Evolutionary conservation across 805 yeast genomes (phyloP), one percentile per base, ranked within the genome.

Genomic region (Pichia nakasei): DNA sequence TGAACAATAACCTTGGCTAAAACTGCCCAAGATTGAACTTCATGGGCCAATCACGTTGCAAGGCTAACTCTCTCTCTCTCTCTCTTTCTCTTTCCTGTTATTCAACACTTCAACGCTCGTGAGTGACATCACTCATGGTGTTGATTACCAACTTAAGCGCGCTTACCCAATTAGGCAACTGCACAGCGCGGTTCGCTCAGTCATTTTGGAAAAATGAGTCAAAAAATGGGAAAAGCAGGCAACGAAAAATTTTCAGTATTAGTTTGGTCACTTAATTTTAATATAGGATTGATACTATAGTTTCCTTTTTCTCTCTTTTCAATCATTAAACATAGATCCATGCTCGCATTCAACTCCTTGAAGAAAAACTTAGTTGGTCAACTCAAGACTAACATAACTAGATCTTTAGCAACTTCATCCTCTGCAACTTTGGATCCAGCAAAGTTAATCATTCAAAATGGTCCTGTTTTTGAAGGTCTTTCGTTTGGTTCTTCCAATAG

Each of bases 401-500:
- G 45, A 43, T 29, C 50, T 35, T 18, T 36, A 12, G 58, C 64
- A 48, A 41, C 47, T 13, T 43, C 62, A 15, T 60, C 67, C 9
- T 51, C 63, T 42, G 54, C 63, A 56, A 42, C 55, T 36, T 65
- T 82, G 41, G 85, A 81, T 57, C 78, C 94, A 63, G 97, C 97
- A 45, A 88, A 95, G 15, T 75, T 91, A 56, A 82, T 95, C 22
- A 81, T 91, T 56, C 79, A 89, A 61, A 85, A 88, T 60, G 98
- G 97, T 18, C 96, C 97, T 19, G 81, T 86, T 27, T 87, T 87
- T 70, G 79, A 76, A 56, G 99, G 98, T 35, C 82, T 78, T 62
- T 91, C 97, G 0, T 94, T 93, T 59, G 99, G 99, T 59, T 96
- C 97, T 36, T 80, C 87, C 64, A 83, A 82, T 52, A 86, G 89